Percentiles rank a stretch among this genome's conserved stretches.
These are phyloP conservation scores for Chenopodium berlandieri DNA, from an alignment of 148 eudicot genomes.

Conservation along the genomic window DNA sequence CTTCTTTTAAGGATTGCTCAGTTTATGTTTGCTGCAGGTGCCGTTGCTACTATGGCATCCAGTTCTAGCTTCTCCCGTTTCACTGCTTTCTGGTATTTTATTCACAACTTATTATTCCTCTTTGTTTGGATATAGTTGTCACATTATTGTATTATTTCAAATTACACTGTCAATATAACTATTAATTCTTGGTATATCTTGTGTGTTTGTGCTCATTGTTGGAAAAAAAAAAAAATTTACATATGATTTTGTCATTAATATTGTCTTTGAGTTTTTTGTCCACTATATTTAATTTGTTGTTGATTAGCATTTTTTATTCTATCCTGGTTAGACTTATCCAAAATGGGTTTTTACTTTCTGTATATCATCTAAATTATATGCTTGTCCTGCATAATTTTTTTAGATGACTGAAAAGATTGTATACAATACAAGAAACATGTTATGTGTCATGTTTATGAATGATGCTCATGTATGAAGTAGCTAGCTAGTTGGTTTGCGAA, in stretches of 20 bases:
- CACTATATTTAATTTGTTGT: neutral
- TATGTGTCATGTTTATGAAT: neutral
- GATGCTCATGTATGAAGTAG: neutral
- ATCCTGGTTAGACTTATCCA: neutral
- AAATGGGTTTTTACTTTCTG: neutral
- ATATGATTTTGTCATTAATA: neutral
- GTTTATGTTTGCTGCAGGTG: constrained; percentile 57
- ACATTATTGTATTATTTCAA: neutral
- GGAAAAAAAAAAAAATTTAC: too few relatives aligned
- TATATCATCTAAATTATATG: too few relatives aligned
- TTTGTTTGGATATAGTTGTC: neutral
- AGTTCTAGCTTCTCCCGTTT: constrained; percentile 50
- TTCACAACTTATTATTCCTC: neutral
- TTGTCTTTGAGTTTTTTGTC: neutral
- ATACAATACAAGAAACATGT: neutral
- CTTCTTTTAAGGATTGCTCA: constrained; percentile 54
- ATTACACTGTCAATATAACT: neutral
- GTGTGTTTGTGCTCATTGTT: neutral
- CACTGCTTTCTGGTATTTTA: constrained; percentile 70
- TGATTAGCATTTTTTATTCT: neutral
- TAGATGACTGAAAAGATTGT: neutral
- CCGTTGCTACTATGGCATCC: constrained; percentile 63
- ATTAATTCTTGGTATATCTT: neutral
- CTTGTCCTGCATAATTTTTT: too few relatives aligned
- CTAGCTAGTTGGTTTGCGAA: neutral